Evolutionary conservation across 106 monocot genomes (phyloP).

Genomic region (Apostasia shenzhenica): DNA sequence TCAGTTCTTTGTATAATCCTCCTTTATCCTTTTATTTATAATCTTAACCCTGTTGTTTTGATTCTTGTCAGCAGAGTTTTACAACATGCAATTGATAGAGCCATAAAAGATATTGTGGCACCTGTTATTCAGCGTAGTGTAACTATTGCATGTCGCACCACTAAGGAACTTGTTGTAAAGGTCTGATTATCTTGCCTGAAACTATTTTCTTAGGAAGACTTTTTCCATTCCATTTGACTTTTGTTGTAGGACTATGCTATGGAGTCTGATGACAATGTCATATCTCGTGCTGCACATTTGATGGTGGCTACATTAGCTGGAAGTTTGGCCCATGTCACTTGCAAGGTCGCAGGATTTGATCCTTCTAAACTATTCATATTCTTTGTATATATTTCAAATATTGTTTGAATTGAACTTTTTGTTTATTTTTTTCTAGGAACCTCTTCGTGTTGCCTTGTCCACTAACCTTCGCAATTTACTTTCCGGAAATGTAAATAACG

Average conservation of each 20-base stretch:
- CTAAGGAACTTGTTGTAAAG: slow-evolving; percentile 93
- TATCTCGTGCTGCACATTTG: slow-evolving; percentile 69
- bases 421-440: slow-evolving; percentile 49
- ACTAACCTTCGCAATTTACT: slow-evolving; percentile 63
- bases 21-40: background rate
- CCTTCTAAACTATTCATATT: background rate
- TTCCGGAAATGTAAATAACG: slow-evolving; percentile 47
- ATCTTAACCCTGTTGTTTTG: background rate
- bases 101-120: slow-evolving; percentile 69
- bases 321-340: slow-evolving; percentile 97
- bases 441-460: slow-evolving; percentile 73
- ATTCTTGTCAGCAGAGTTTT: slow-evolving; percentile 44
- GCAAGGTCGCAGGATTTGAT: slow-evolving; percentile 58
- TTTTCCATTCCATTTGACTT: slow-evolving; percentile 13
- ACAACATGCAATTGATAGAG: slow-evolving; percentile 74
- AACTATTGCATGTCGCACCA: slow-evolving; percentile 85
- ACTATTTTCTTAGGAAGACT: background rate
- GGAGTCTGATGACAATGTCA: slow-evolving; percentile 76
- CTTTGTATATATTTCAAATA: background rate
- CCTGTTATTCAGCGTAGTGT: slow-evolving; percentile 98
- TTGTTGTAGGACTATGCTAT: slow-evolving; percentile 70
- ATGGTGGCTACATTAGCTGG: slow-evolving; percentile 93
- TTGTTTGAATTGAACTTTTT: background rate
- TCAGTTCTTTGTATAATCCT: background rate
- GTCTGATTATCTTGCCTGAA: slow-evolving; percentile 18